These are phyloP conservation scores for Cytospora schulzeri DNA, from an alignment of 2,329 filamentous ascomycete species.

Conservation along the genomic window DNA sequence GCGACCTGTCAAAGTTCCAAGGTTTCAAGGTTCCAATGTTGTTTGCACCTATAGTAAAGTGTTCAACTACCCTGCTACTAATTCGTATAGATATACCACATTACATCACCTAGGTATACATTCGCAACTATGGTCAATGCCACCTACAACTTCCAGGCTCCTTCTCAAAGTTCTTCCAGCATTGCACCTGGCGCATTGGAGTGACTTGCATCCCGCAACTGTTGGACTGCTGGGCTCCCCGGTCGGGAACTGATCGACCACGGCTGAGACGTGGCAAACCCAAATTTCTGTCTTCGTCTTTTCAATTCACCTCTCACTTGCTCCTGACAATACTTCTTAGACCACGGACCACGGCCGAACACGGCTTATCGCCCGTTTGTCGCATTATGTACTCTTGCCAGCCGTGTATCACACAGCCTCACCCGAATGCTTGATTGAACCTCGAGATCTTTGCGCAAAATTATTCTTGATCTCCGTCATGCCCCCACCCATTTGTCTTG, in stretches of 20 bases:
- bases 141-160: background rate
- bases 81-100: background rate
- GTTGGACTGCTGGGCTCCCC: slow-evolving; percentile 4
- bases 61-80: background rate
- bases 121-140: background rate
- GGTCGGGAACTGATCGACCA: slow-evolving; percentile 19
- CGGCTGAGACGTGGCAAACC: slow-evolving; percentile 17
- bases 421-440: slow-evolving; percentile 9
- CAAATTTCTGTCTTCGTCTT: slow-evolving; percentile 7
- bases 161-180: background rate
- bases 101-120: background rate
- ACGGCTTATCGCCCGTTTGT: background rate
- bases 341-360: background rate
- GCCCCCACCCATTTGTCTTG: background rate
- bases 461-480: slow-evolving; percentile 11
- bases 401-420: background rate
- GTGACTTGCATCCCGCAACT: slow-evolving; percentile 13
- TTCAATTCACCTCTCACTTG: slow-evolving; percentile 9
- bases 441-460: background rate
- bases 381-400: background rate
- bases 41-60: background rate
- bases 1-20: slow-evolving; percentile 8
- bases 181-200: background rate
- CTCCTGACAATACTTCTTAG: background rate
- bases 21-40: too few relatives aligned